A percentile compares a stretch with the other conserved stretches of the same genome.
Conservation (phyloP, 73 alveolate species). For the Loxodes magnus region DNA sequence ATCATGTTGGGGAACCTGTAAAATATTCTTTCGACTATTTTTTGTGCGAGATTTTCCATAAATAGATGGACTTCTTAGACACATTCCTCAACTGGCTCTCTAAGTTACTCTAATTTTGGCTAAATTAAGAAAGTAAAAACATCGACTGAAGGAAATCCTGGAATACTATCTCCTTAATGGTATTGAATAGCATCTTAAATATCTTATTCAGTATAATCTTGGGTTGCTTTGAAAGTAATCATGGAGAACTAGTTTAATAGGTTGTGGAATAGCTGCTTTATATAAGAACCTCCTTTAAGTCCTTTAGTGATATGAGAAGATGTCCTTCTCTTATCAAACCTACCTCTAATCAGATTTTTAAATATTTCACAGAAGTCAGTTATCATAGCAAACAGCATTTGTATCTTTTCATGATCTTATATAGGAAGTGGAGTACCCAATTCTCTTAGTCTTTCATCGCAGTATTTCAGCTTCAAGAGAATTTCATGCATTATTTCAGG, state of each 20-base stretch:
- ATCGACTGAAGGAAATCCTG: constrained; percentile 55
- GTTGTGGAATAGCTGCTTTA: constrained; percentile 13
- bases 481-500: constrained; percentile 75
- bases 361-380: constrained; percentile 75
- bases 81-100: constrained; percentile 62
- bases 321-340: constrained; percentile 36
- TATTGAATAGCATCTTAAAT: constrained; percentile 27
- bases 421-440: constrained; percentile 81
- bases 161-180: constrained; percentile 54
- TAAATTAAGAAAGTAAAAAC: constrained; percentile 29
- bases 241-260: background rate
- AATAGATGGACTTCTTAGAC: constrained; percentile 40
- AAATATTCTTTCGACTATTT: constrained; percentile 38
- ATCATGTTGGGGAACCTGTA: constrained; percentile 54
- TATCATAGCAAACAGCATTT: constrained; percentile 82
- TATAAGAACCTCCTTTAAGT: constrained; percentile 51
- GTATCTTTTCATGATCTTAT: constrained; percentile 68
- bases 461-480: constrained; percentile 37
- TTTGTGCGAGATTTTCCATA: constrained; percentile 42
- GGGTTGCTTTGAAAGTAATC: constrained; percentile 18
- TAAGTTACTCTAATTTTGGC: constrained; percentile 53
- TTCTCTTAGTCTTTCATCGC: constrained; percentile 58
- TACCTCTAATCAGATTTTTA: constrained; percentile 48
- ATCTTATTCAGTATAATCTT: constrained; percentile 45
- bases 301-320: constrained; percentile 22